Evolutionary conservation across 2,329 filamentous ascomycete species (phyloP), one percentile per base, ranked within the genome.

Genomic region (Cladosporium austrohemisphaericum): DNA sequence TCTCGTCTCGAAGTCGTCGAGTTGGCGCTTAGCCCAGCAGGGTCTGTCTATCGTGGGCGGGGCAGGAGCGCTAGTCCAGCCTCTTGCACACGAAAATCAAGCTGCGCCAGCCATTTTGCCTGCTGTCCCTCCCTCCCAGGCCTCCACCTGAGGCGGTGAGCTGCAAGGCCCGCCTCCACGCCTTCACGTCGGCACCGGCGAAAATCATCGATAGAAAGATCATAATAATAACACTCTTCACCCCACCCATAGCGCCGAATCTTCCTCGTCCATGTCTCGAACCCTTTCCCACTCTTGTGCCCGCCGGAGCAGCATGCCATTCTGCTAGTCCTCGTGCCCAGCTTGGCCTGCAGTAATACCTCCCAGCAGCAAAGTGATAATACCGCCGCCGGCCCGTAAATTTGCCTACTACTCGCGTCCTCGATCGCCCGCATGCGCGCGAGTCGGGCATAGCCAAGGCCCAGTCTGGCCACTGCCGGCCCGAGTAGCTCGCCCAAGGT

Each of bases 361-460:
- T 25, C n/a, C 4, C 13, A 32, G 23, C 20, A 18, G 26, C 41
- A 44, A n/a, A n/a, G n/a, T 40, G 23, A 43, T 43, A 33, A 25
- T 43, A 26, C 40, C 40, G 40, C 19, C 28, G 19, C 26, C 40
- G 40, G 11, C 40, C 40, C 16, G 13, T 16, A 11, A 43, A 31
- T n/a, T 8, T 14, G 32, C 32, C 14, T 19, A 5, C 35, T 23
- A 38, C 36, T 43, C 35, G n/a, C 16, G 5, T 18, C 16, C 33
- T 31, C 44, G 44, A 47, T 47, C 44, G 33, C 44, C 25, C 31
- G 44, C 33, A 47, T 38, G 23, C 25, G 35, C 44, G 25, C 35
- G 23, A 47, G 28, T 47, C 44, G 44, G 18, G 33, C 32, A 31
- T 14, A 35, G 32, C 10, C 26, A 11, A 31, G n/a, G 10, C 40